Evolutionary conservation across 1,284 basidiomycete species (phyloP), one percentile per base, ranked within the genome.

Genomic region (Pseudozyma sp.): DNA sequence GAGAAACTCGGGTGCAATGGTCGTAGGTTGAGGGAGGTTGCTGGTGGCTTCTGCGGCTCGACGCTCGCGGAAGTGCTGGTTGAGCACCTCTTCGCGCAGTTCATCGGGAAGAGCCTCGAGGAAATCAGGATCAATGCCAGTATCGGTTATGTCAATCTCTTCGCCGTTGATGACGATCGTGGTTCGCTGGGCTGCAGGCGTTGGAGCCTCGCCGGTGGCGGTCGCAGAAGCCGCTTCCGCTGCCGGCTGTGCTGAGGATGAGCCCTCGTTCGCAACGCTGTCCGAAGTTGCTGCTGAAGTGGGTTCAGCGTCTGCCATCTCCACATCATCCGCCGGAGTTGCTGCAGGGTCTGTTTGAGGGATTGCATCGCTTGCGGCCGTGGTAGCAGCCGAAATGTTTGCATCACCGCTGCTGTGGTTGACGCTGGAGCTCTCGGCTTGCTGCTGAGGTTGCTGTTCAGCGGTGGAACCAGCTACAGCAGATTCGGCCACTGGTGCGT

Each of bases 51-150:
- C 71, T 0, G 80, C 77, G 16, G 82, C 80, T 16, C 93, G 92
- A 68, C 79, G 83, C 82, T 98, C 96, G 13, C 95, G 92, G 79
- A 98, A 91, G 83, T 99, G 95, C 85, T 99, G 97, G 83, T 96
- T 96, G 56, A 99, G 89, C 34, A 99, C 95, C 85, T 99, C 97
- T 83, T 97, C 96, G 51, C 97, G 91, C 92, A 99, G 97, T 77
- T 99, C 96, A 83, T 99, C 97, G 0, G 97, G 97, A 31, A 99
- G 87, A 18, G 97, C 97, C 86, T 98, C 95, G 58, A 99, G 87
- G 89, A 99, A 99, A 10, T 93, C 95, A 1, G 95, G 94, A 84
- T 99, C 97, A 81, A 99, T 98, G 9, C 97, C 97, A 14, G 95
- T 96, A 81, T 98, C 95, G 10, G 97, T 99, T 82, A 99, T 99